Percentiles rank a stretch among this genome's conserved stretches.
These are phyloP conservation scores for Leccinum proliferum DNA, from an alignment of 1,284 basidiomycete genomes.

Conservation along the genomic window DNA sequence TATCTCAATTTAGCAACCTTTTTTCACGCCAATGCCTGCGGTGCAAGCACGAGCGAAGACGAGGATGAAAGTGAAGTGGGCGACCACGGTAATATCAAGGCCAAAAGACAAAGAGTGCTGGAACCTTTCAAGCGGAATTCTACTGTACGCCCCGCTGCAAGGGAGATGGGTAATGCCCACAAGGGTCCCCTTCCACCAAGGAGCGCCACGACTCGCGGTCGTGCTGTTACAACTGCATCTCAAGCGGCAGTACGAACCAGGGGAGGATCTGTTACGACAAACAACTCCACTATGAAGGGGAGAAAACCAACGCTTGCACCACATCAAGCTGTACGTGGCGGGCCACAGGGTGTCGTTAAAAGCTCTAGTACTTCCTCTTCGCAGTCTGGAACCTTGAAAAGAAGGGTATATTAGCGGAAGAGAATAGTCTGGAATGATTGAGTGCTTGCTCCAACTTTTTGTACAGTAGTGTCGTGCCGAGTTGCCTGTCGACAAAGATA, in stretches of 20 bases:
- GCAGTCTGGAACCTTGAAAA: constrained; percentile 22
- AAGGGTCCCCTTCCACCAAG: constrained; percentile 14
- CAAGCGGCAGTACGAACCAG: constrained; percentile 12
- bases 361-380: constrained; percentile 24
- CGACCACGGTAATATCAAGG: constrained; percentile 6
- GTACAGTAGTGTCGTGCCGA: constrained; percentile 20
- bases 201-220: constrained; percentile 7
- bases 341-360: constrained; percentile 13
- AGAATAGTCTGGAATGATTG: neutral
- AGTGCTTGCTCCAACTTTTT: constrained; percentile 5
- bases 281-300: constrained; percentile 10
- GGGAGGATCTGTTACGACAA: constrained; percentile 9
- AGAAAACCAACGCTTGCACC: constrained; percentile 11
- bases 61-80: constrained; percentile 15
- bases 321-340: constrained; percentile 11
- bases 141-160: constrained; percentile 25
- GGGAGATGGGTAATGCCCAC: constrained; percentile 11
- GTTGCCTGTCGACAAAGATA: too few relatives aligned
- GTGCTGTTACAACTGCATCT: constrained; percentile 9
- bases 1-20: too few relatives aligned
- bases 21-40: too few relatives aligned
- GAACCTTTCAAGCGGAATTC: constrained; percentile 24
- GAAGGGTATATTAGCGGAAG: constrained; percentile 14
- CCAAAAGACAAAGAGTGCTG: constrained; percentile 27
- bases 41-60: constrained; percentile 18